A percentile compares a stretch with the other conserved stretches of the same genome.
phyloP scores from a whole-genome alignment of 441 rosid species.

The Mallotus repandus region DNA sequence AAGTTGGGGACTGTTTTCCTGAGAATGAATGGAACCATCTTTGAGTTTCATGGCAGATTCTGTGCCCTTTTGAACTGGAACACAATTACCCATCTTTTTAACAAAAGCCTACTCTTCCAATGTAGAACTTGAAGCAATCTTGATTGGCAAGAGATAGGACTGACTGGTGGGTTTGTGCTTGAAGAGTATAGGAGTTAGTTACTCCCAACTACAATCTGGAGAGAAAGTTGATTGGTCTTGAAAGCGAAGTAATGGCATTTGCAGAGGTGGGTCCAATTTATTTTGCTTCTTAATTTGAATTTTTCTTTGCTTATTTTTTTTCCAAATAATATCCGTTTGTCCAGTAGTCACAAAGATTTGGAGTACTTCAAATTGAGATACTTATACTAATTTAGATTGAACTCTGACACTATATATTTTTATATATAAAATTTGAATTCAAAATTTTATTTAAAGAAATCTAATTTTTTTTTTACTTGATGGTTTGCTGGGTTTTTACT shows the following conservation, averaged over 20 bases:
- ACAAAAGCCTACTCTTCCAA: slow-evolving; percentile 13
- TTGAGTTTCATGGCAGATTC: slow-evolving; percentile 30
- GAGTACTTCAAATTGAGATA: too few relatives aligned
- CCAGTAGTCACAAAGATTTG: too few relatives aligned
- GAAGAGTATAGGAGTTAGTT: slow-evolving; percentile 22
- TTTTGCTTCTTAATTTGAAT: too few relatives aligned
- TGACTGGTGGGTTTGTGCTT: slow-evolving; percentile 28
- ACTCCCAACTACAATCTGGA: slow-evolving; percentile 32
- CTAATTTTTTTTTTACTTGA: too few relatives aligned
- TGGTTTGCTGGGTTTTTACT: neutral
- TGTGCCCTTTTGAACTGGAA: slow-evolving; percentile 26
- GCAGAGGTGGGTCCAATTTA: slow-evolving; percentile 39
- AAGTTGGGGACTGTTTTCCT: slow-evolving; percentile 14
- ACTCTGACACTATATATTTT: too few relatives aligned
- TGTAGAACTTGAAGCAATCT: slow-evolving; percentile 6
- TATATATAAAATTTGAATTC: too few relatives aligned
- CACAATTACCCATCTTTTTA: slow-evolving; percentile 46
- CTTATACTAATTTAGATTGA: too few relatives aligned
- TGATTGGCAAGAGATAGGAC: slow-evolving; percentile 18
- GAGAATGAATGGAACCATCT: neutral
- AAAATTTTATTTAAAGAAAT: too few relatives aligned
- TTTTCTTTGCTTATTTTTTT: slow-evolving; percentile 1
- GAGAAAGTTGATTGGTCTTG: slow-evolving; percentile 47
- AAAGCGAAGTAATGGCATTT: slow-evolving; percentile 50
- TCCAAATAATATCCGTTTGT: neutral